phyloP scores from a whole-genome alignment of 768 basidiomycete genomes.

The Tricholoma hemisulphureum region DNA sequence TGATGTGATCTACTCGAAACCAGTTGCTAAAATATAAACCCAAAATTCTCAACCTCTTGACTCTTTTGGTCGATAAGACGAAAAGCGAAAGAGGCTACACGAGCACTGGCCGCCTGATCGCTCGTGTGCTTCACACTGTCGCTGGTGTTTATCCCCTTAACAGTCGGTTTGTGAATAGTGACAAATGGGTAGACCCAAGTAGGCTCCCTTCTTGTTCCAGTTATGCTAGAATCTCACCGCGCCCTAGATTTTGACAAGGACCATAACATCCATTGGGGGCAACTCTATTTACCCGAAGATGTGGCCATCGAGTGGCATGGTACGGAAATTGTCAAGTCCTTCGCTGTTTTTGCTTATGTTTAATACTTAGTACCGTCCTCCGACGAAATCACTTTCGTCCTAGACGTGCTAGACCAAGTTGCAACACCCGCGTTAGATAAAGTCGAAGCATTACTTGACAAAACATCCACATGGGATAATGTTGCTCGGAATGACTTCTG shows the following conservation, averaged over 20 bases:
- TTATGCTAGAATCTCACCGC: conserved; percentile 15
- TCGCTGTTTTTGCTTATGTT: conserved; percentile 8
- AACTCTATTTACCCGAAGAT: conserved; percentile 72
- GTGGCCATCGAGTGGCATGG: conserved; percentile 89
- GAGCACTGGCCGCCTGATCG: conserved; percentile 73
- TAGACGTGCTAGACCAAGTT: conserved; percentile 75
- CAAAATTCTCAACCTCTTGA: conserved; percentile 60
- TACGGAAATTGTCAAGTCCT: conserved; percentile 26
- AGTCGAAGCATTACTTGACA: conserved; percentile 61
- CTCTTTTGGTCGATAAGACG: conserved; percentile 70
- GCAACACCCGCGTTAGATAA: conserved; percentile 62
- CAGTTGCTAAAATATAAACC: conserved; percentile 71
- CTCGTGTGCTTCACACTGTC: conserved; percentile 71
- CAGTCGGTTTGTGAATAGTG: conserved; percentile 74
- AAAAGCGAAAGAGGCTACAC: conserved; percentile 89
- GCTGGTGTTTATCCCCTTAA: conserved; percentile 76
- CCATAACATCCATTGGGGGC: conserved; percentile 77
- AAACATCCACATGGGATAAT: conserved; percentile 59
- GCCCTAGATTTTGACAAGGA: conserved; percentile 56
- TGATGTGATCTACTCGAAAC: conserved; percentile 1
- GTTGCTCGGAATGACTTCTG: conserved; percentile 80
- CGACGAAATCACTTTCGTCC: conserved; percentile 74
- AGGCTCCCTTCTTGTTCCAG: conserved; percentile 16
- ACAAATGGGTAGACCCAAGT: conserved; percentile 80
- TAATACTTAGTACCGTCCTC: conserved; percentile 48